Conservation (phyloP, 2,329 filamentous ascomycete genomes). For the Penicillium carneum region DNA sequence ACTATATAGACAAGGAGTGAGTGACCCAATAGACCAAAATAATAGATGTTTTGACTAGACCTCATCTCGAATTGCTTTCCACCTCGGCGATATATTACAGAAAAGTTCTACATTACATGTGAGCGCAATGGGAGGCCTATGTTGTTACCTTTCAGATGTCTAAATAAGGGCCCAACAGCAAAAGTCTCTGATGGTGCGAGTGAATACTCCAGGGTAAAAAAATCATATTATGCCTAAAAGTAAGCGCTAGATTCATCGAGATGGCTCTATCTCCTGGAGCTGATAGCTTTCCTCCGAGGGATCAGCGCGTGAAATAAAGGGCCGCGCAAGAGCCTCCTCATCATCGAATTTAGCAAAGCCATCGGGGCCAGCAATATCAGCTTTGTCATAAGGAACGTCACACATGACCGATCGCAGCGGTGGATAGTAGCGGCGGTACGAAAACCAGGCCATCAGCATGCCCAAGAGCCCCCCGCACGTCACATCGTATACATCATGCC, state of each 20-base stretch:
- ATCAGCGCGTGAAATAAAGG: slow-evolving; percentile 25
- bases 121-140: not conserved
- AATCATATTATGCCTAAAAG: not conserved
- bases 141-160: not conserved
- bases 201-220: not conserved
- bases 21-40: not conserved
- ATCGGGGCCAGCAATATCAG: slow-evolving; percentile 32
- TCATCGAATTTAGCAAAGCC: slow-evolving; percentile 46
- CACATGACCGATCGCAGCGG: slow-evolving; percentile 59
- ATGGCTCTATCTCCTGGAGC: slow-evolving; percentile 30
- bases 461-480: slow-evolving; percentile 64
- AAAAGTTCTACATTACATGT: not conserved
- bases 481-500: slow-evolving; percentile 70
- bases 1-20: not conserved
- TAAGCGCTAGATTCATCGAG: slow-evolving; percentile 15
- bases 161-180: not conserved
- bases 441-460: slow-evolving; percentile 62
- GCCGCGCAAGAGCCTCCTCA: slow-evolving; percentile 38
- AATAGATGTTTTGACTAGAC: not conserved
- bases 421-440: slow-evolving; percentile 68
- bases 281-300: slow-evolving; percentile 36
- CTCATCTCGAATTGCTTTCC: not conserved
- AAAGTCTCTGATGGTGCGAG: not conserved
- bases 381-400: slow-evolving; percentile 58
- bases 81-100: not conserved